phyloP scores from a whole-genome alignment of 1,284 basidiomycete species.

The Microstroma glucosiphilum region DNA sequence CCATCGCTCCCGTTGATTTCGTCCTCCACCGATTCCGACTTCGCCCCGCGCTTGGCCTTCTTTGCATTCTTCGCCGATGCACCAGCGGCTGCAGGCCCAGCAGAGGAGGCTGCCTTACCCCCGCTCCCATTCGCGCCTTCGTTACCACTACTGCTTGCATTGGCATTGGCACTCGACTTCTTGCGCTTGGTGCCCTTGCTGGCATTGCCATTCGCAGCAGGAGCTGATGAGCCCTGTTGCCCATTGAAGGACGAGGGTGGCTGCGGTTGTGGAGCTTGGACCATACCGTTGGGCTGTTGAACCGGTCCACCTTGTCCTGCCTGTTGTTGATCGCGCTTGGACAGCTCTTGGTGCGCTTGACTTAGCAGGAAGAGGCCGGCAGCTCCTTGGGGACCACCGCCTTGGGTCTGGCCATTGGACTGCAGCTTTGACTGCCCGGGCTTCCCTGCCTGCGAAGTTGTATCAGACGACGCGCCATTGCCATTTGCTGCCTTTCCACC shows the following conservation, averaged over 20 bases:
- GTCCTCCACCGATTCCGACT: conserved; percentile 16
- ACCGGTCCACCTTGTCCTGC: conserved; percentile 4
- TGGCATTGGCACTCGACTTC: conserved; percentile 15
- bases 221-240: neutral
- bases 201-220: neutral
- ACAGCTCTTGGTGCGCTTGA: conserved; percentile 89
- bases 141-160: neutral
- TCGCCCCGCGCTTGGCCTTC: conserved; percentile 52
- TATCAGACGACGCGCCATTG: conserved; percentile 13
- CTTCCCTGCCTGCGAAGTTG: neutral
- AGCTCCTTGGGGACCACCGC: conserved; percentile 17
- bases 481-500: neutral
- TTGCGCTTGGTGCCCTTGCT: conserved; percentile 32
- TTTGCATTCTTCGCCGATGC: conserved; percentile 9
- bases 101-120: conserved; percentile 7
- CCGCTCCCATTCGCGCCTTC: neutral
- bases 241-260: neutral
- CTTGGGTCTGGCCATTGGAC: neutral
- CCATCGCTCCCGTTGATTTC: conserved; percentile 18
- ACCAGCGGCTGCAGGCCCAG: no score
- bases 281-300: neutral
- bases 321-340: conserved; percentile 75
- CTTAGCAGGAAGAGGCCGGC: conserved; percentile 79
- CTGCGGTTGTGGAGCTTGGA: no score
- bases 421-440: conserved; percentile 22